Percentiles rank a stretch among this genome's conserved stretches.
These are phyloP conservation scores for Tilletia indica DNA, from an alignment of 1,284 basidiomycete genomes.

Conservation along the genomic window DNA sequence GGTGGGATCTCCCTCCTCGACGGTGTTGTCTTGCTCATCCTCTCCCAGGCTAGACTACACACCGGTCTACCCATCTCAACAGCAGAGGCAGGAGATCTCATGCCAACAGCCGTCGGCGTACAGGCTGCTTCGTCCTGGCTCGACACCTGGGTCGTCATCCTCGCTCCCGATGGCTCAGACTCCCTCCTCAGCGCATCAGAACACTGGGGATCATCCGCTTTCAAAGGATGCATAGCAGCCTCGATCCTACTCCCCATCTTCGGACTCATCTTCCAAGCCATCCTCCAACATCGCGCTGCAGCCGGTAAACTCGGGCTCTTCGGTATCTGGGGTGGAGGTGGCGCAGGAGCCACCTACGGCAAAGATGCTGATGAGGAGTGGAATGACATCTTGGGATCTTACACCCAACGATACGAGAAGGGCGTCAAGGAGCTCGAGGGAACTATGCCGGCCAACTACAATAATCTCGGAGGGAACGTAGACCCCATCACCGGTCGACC, in stretches of 20 bases:
- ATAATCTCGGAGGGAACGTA: not conserved
- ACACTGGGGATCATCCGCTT: constrained; percentile 40
- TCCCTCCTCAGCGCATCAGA: constrained; percentile 26
- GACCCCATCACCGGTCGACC: not conserved
- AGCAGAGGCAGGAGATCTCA: not conserved
- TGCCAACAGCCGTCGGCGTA: not conserved
- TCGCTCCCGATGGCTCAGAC: constrained; percentile 28
- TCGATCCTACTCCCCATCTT: constrained; percentile 34
- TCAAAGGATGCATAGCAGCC: constrained; percentile 49
- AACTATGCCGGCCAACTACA: not conserved
- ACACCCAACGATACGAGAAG: constrained; percentile 34
- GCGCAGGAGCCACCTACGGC: not conserved
- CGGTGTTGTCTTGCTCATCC: constrained; percentile 42
- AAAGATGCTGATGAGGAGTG: constrained; percentile 42
- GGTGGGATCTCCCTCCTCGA: constrained; percentile 41
- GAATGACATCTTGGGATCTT: constrained; percentile 47
- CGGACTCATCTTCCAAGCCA: constrained; percentile 38
- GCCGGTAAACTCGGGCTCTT: constrained; percentile 11
- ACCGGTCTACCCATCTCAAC: not conserved
- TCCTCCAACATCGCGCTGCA: constrained; percentile 38
- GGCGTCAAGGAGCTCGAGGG: constrained; percentile 12
- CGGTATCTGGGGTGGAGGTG: constrained; percentile 15
- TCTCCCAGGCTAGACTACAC: constrained; percentile 21
- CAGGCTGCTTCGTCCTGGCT: constrained; percentile 38
- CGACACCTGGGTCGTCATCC: constrained; percentile 44